Percentiles rank a stretch among this genome's conserved stretches.
These are phyloP conservation scores for Lactarius vividus DNA, from an alignment of 768 basidiomycete genomes.

Conservation along the genomic window DNA sequence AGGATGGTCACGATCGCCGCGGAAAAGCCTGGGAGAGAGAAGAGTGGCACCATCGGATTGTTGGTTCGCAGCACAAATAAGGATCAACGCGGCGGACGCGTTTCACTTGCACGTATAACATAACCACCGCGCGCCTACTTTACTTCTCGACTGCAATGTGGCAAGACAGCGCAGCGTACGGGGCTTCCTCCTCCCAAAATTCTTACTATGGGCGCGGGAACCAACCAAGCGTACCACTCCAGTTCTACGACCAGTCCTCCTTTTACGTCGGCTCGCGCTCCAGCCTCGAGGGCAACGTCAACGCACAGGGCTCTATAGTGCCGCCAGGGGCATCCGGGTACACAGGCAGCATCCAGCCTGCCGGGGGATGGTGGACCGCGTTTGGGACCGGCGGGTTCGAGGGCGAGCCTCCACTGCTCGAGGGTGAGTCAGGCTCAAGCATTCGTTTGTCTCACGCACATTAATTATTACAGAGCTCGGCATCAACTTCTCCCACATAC, in stretches of 20 bases:
- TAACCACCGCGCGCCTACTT: constrained; percentile 7
- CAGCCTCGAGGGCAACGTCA: constrained; percentile 71
- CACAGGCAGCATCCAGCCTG: constrained; percentile 69
- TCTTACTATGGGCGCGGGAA: constrained; percentile 50
- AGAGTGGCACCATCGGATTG: not conserved
- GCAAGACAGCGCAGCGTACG: constrained; percentile 69
- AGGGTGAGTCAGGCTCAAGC: constrained; percentile 56
- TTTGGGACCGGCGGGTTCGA: constrained; percentile 95
- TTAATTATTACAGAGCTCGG: constrained; percentile 69
- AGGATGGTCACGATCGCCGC: no score
- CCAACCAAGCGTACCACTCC: constrained; percentile 56
- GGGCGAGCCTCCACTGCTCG: constrained; percentile 91
- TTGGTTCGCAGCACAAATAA: constrained; percentile 2
- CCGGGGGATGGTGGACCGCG: constrained; percentile 90
- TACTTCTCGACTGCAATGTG: constrained; percentile 50
- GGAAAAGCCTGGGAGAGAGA: not conserved
- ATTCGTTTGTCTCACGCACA: not conserved
- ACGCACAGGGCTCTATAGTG: constrained; percentile 50
- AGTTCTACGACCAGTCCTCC: constrained; percentile 67
- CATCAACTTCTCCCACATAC: constrained; percentile 96
- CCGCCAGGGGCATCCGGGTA: constrained; percentile 49
- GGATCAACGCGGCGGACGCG: not conserved
- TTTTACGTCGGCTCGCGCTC: constrained; percentile 72
- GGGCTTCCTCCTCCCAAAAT: constrained; percentile 56
- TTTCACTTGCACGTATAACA: not conserved